Percentiles rank a stretch among this genome's conserved stretches.
Evolutionary conservation across 192 early-diverging fungal genomes (phyloP).

Genomic region (Rhizophagus prolifer): DNA sequence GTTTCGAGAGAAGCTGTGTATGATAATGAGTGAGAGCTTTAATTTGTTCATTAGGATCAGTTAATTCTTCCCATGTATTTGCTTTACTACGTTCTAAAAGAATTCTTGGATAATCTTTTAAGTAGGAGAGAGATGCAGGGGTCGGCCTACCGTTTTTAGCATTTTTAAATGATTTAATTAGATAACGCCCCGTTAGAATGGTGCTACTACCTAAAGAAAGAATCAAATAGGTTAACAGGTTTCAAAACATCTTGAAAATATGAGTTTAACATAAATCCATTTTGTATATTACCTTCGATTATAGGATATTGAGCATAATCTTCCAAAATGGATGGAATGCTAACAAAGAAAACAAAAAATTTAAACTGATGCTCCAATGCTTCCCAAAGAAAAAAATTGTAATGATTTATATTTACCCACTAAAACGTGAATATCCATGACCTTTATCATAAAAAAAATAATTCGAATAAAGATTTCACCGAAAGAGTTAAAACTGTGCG

Average conservation of each 20-base stretch:
- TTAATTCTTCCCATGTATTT: background rate
- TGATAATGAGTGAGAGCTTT: background rate
- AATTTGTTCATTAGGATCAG: background rate
- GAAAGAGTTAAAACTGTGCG: slow-evolving; percentile 23
- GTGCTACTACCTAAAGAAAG: slow-evolving; percentile 67
- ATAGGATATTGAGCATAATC: background rate
- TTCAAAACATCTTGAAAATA: background rate
- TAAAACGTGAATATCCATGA: background rate
- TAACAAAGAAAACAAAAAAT: slow-evolving; percentile 4
- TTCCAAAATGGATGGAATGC: background rate
- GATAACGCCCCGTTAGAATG: slow-evolving; percentile 76
- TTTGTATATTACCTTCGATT: background rate
- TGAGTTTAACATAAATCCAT: too few species aligned
- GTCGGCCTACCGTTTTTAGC: background rate
- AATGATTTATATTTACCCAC: background rate
- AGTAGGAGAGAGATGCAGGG: background rate
- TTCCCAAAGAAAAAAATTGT: background rate
- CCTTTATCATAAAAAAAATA: background rate
- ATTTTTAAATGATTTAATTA: slow-evolving; percentile 56
- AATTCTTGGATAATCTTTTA: background rate
- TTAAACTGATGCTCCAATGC: slow-evolving; percentile 30
- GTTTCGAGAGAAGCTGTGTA: background rate
- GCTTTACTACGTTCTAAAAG: background rate
- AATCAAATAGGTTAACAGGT: background rate
- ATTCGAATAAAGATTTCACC: slow-evolving; percentile 30